Conservation (phyloP, 768 basidiomycete genomes). For the Suillus ampliporus region DNA sequence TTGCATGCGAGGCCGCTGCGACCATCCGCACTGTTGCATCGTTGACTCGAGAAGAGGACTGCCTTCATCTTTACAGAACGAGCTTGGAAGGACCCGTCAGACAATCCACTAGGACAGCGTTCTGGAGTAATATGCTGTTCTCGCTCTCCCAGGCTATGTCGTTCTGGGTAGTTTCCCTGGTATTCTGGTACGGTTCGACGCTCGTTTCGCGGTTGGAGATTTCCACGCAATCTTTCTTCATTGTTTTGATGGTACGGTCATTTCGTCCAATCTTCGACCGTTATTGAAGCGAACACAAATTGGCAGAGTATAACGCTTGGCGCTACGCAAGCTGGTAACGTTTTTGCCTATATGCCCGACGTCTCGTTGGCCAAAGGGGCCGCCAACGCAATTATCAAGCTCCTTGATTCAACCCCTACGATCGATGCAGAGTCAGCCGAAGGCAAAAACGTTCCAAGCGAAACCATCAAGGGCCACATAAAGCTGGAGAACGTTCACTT, state of each 20-base stretch:
- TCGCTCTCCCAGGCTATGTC: conserved; percentile 73
- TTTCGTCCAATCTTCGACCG: neutral
- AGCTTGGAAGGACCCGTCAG: conserved; percentile 75
- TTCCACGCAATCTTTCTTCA: conserved; percentile 74
- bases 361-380: conserved; percentile 84
- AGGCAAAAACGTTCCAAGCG: conserved; percentile 57
- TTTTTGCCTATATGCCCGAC: conserved; percentile 87
- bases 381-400: conserved; percentile 71
- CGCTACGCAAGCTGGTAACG: conserved; percentile 86
- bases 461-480: conserved; percentile 62
- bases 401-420: conserved; percentile 75
- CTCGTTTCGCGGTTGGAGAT: conserved; percentile 63
- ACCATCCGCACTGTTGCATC: conserved; percentile 91
- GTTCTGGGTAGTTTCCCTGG: conserved; percentile 84
- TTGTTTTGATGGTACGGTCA: conserved; percentile 72
- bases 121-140: conserved; percentile 71
- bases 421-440: conserved; percentile 80
- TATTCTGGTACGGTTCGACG: conserved; percentile 78
- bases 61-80: conserved; percentile 63
- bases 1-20: conserved; percentile 93
- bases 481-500: conserved; percentile 84
- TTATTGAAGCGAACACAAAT: neutral
- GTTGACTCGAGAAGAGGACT: conserved; percentile 86
- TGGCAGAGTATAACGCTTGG: conserved; percentile 72
- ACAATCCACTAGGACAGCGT: conserved; percentile 63